Evolutionary conservation across 2,329 filamentous ascomycete genomes (phyloP), one percentile per base, ranked within the genome.

Genomic region (Thelonectria blattea): DNA sequence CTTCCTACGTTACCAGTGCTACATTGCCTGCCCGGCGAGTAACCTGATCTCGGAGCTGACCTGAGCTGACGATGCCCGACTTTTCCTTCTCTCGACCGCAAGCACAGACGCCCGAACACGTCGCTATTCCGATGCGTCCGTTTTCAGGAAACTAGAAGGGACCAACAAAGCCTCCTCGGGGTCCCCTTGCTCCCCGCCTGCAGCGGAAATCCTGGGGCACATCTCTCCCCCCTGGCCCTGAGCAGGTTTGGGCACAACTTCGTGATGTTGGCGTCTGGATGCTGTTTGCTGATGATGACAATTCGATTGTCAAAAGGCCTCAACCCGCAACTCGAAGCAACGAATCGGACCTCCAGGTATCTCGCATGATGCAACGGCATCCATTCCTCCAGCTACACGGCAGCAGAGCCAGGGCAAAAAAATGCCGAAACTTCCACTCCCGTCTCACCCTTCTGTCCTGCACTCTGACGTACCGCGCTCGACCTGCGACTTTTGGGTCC

Each of bases 161-260:
- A 30, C 27, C 27, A 30, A 30, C 32, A 20, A 47, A 53, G 56
- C 60, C 62, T 47, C 46, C 52, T n/a, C 52, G 15, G 12, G 22
- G 30, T 52, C 50, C 50, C 9, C 34, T 34, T 53, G 34, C 34
- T 15, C 32, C 58, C 22, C 39, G 34, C 58, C 58, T 62, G 60
- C 62, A 68, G 47, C 56, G 62, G 52, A 53, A 69, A 68, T 66
- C 67, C 67, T 69, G 63, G 67, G 67, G 65, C 64, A 68, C 55
- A 53, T 50, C 42, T n/a, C n/a, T n/a, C n/a, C n/a, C 63, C 58
- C 55, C 18, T 24, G 42, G 42, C 5, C 7, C 39, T 42, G n/a
- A 5, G 15, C 17, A n/a, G 3, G 14, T 4, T 17, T 17, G 3
- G 15, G n/a, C 3, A 8, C n/a, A 42, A 17, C 39, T 42, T 17